A percentile compares a stretch with the other conserved stretches of the same genome.
Evolutionary conservation across 2,329 filamentous ascomycete species (phyloP).

Genomic region (Claviceps lovelessii): DNA sequence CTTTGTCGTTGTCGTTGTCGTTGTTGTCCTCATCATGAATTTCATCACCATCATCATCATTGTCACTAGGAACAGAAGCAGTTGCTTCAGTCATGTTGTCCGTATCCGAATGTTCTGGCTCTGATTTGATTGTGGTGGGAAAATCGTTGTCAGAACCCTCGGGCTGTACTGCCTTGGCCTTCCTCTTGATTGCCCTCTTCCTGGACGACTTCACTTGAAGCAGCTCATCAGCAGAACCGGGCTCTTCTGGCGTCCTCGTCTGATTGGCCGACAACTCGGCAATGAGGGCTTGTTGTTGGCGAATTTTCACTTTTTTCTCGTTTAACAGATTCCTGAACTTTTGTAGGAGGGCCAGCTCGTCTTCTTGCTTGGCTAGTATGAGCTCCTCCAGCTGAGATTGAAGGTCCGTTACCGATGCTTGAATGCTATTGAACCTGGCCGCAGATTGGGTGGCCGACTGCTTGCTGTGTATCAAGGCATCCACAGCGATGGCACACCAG

Average conservation of each 20-base stretch:
- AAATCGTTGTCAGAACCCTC: conserved; percentile 32
- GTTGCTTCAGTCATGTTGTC: conserved; percentile 27
- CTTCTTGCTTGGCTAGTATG: conserved; percentile 47
- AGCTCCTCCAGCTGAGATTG: conserved; percentile 52
- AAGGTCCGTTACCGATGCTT: conserved; percentile 43
- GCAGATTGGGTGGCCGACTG: conserved; percentile 28
- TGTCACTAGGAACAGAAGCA: conserved; percentile 29
- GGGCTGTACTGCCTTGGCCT: conserved; percentile 28
- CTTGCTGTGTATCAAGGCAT: conserved; percentile 30
- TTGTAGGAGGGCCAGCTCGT: conserved; percentile 51
- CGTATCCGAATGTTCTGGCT: conserved; percentile 25
- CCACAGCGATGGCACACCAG: conserved; percentile 50
- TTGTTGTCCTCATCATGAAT: conserved; percentile 20
- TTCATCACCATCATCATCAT: conserved; percentile 22
- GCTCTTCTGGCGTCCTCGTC: conserved; percentile 14
- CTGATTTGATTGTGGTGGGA: conserved; percentile 20
- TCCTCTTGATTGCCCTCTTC: conserved; percentile 36
- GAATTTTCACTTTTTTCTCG: conserved; percentile 67
- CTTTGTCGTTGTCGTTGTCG: neutral
- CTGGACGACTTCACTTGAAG: conserved; percentile 14
- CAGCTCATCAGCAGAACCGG: conserved; percentile 12
- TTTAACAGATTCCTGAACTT: conserved; percentile 61
- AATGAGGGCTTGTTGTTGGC: conserved; percentile 54
- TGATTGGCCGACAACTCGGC: conserved; percentile 22
- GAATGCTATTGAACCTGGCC: conserved; percentile 31